Evolutionary conservation across 164 flowering plant species (phyloP).

Genomic region (Liriodendron chinense): DNA sequence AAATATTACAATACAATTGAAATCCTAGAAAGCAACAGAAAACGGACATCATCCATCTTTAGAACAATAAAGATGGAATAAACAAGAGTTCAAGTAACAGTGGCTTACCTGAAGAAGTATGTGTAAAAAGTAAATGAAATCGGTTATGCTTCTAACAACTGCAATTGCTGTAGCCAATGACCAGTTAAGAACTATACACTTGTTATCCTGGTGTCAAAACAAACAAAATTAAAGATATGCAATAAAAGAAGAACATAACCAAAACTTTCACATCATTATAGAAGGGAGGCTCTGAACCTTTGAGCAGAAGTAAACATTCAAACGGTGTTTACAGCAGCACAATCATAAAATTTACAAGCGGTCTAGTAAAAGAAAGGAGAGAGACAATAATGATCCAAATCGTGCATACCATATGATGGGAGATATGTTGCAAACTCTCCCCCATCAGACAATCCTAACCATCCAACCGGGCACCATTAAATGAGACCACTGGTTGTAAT

Average conservation of each 20-base stretch:
- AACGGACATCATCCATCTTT: background rate
- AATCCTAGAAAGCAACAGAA: background rate
- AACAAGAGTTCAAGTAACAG: background rate
- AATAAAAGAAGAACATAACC: conserved; percentile 5
- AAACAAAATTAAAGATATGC: background rate
- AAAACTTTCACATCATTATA: background rate
- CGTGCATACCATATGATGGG: too few relatives aligned
- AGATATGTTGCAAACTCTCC: too few relatives aligned
- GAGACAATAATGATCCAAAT: too few relatives aligned
- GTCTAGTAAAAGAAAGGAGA: background rate
- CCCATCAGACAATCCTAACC: too few relatives aligned
- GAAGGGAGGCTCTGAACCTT: background rate
- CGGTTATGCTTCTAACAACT: conserved; percentile 68
- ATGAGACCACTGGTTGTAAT: too few relatives aligned
- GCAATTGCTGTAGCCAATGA: conserved; percentile 51
- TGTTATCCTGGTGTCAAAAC: conserved; percentile 39
- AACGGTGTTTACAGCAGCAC: background rate
- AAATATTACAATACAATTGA: background rate
- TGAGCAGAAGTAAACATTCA: background rate
- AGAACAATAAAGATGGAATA: background rate
- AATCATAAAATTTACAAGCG: too few relatives aligned
- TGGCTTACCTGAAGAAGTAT: conserved; percentile 80
- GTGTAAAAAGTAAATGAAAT: conserved; percentile 63
- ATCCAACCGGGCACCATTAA: too few relatives aligned
- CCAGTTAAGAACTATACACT: conserved; percentile 67